Evolutionary conservation across 139 green algal genomes (phyloP).

Genomic region (Zygnema circumcarinatum): DNA sequence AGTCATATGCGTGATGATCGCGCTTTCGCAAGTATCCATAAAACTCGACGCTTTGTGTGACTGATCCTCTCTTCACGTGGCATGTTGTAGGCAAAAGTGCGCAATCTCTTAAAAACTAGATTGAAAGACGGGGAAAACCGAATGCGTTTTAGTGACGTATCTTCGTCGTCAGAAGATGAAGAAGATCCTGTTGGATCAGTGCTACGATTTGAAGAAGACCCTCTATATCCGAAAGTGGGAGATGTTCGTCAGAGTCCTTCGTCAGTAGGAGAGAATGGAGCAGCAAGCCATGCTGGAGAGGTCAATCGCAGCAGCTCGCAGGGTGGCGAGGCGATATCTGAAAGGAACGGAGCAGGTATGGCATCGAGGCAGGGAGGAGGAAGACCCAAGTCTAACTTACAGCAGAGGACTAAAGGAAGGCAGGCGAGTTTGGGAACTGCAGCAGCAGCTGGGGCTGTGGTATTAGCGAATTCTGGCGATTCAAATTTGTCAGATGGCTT

Average conservation of each 20-base stretch:
- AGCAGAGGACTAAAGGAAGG: neutral
- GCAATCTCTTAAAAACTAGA: neutral
- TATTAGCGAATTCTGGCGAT: neutral
- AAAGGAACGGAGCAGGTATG: neutral
- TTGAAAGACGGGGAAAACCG: neutral
- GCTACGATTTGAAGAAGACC: neutral
- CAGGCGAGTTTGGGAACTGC: neutral
- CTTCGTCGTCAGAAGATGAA: neutral
- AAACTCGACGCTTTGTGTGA: too few species aligned
- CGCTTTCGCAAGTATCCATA: too few species aligned
- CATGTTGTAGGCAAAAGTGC: neutral
- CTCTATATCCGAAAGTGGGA: too few species aligned
- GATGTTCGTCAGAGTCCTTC: too few species aligned
- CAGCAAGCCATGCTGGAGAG: too few species aligned
- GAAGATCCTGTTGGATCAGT: neutral
- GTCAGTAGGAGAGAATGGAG: too few species aligned
- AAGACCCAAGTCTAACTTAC: neutral
- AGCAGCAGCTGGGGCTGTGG: neutral
- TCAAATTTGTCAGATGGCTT: neutral
- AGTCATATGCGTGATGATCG: too few species aligned
- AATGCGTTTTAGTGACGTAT: too few species aligned
- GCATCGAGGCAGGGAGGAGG: neutral
- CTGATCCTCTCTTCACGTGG: too few species aligned
- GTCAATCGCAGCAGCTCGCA: too few species aligned
- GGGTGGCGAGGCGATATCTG: neutral